Evolutionary conservation across 345 rosid species (phyloP).

Genomic region (Euphorbia peplus): DNA sequence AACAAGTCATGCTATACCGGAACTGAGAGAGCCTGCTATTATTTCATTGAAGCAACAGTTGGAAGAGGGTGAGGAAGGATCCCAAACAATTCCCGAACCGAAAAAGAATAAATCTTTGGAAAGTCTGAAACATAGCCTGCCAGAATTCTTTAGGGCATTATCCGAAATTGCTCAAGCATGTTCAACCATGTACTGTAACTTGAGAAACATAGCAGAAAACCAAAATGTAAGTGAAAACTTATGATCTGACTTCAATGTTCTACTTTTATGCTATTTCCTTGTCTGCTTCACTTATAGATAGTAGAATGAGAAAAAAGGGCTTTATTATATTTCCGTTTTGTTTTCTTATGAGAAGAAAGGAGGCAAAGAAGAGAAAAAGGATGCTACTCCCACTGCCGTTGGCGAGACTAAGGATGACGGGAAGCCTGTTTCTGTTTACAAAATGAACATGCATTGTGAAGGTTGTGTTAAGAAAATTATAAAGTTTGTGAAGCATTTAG

Average conservation of each 20-base stretch:
- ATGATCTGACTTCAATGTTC: no score
- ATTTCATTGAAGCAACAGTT: constrained; percentile 51
- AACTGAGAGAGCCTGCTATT: constrained; percentile 41
- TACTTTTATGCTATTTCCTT: no score
- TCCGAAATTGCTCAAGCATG: constrained; percentile 44
- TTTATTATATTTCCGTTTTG: no score
- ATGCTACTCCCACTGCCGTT: constrained; percentile 21
- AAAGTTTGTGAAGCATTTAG: constrained; percentile 23
- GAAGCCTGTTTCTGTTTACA: constrained; percentile 42
- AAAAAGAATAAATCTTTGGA: constrained; percentile 73
- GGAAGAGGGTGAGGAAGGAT: constrained; percentile 65
- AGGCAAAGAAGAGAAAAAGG: constrained; percentile 21
- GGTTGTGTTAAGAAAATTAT: constrained; percentile 71
- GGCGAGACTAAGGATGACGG: constrained; percentile 31
- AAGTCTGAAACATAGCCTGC: constrained; percentile 66
- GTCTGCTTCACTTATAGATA: no score
- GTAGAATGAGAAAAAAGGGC: no score
- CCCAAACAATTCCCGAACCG: constrained; percentile 6
- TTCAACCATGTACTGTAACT: constrained; percentile 43
- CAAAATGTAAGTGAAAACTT: no score
- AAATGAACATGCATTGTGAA: constrained; percentile 80
- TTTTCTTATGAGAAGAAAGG: no score
- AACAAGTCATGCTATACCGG: constrained; percentile 53
- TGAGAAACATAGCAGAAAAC: constrained; percentile 18
- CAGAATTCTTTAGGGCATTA: constrained; percentile 68